phyloP scores from a whole-genome alignment of 2,329 filamentous ascomycete genomes.

The Ophiocordyceps camponoti-rufipedis region DNA sequence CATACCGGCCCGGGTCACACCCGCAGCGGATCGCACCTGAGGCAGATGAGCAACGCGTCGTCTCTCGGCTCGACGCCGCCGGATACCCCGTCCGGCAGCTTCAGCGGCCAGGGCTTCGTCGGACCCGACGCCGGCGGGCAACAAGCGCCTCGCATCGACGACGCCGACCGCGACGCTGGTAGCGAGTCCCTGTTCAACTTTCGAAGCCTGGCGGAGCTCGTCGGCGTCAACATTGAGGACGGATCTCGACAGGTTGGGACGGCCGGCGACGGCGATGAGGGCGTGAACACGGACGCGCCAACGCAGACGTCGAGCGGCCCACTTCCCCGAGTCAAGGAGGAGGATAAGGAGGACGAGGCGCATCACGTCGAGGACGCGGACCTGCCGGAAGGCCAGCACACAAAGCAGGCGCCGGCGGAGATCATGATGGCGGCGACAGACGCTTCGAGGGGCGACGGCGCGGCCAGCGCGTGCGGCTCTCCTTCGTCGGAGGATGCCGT shows the following conservation, averaged over 20 bases:
- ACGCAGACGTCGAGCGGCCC: conserved; percentile 6
- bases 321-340: conserved; percentile 19
- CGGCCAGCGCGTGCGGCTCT: conserved; percentile 1
- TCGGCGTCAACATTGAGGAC: conserved; percentile 44
- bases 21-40: conserved; percentile 50
- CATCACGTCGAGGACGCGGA: background rate
- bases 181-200: conserved; percentile 83
- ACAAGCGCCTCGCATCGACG: conserved; percentile 25
- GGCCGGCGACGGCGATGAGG: conserved; percentile 7
- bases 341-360: conserved; percentile 14
- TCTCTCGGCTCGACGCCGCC: conserved; percentile 62
- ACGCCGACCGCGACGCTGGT: conserved; percentile 31
- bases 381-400: background rate
- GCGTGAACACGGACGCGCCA: conserved; percentile 2
- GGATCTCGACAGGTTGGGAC: conserved; percentile 14
- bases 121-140: conserved; percentile 28
- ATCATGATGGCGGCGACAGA: conserved; percentile 17
- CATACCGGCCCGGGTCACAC: conserved; percentile 31
- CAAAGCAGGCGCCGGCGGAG: background rate
- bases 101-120: conserved; percentile 16
- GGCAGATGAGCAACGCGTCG: conserved; percentile 75
- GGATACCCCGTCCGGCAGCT: conserved; percentile 44
- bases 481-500: conserved; percentile 22
- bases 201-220: conserved; percentile 66
- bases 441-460: background rate